Conservation (phyloP, 768 basidiomycete species). For the Phlebiopsis flavidoalba region DNA sequence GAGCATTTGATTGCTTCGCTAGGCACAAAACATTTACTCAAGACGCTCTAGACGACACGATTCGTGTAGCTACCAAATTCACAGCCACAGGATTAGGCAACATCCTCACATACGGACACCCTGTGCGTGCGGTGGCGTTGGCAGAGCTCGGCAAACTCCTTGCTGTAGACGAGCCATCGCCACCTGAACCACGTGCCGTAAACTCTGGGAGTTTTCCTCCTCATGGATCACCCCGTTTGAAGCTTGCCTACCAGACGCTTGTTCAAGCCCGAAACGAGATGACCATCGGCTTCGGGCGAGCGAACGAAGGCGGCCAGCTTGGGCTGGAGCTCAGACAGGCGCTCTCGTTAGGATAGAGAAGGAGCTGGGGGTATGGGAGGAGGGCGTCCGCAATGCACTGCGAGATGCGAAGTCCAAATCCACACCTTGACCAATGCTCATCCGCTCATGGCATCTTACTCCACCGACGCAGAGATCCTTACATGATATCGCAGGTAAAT, state of each 20-base stretch:
- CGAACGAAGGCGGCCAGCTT: conserved; percentile 66
- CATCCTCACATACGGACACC: conserved; percentile 64
- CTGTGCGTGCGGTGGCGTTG: conserved; percentile 66
- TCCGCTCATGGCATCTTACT: too few species aligned
- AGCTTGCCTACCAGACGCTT: conserved; percentile 60
- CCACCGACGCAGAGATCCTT: too few species aligned
- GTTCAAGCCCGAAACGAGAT: conserved; percentile 57
- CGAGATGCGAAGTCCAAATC: conserved; percentile 32
- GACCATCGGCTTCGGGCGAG: conserved; percentile 64
- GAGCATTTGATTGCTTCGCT: conserved; percentile 58
- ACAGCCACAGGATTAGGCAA: conserved; percentile 42
- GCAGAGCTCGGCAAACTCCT: conserved; percentile 81
- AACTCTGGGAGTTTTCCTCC: conserved; percentile 47
- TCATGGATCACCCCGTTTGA: conserved; percentile 57
- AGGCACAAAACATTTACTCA: conserved; percentile 34
- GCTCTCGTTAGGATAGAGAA: conserved; percentile 59
- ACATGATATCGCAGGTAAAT: too few species aligned
- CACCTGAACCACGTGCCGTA: conserved; percentile 22
- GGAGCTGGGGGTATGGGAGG: conserved; percentile 68
- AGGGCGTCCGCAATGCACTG: conserved; percentile 52
- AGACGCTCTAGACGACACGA: conserved; percentile 54
- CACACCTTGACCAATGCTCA: background rate
- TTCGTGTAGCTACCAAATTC: conserved; percentile 51
- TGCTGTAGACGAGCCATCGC: conserved; percentile 67
- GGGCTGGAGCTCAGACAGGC: conserved; percentile 57